Conservation (phyloP, 306 rosid species). For the Fagus sylvatica region DNA sequence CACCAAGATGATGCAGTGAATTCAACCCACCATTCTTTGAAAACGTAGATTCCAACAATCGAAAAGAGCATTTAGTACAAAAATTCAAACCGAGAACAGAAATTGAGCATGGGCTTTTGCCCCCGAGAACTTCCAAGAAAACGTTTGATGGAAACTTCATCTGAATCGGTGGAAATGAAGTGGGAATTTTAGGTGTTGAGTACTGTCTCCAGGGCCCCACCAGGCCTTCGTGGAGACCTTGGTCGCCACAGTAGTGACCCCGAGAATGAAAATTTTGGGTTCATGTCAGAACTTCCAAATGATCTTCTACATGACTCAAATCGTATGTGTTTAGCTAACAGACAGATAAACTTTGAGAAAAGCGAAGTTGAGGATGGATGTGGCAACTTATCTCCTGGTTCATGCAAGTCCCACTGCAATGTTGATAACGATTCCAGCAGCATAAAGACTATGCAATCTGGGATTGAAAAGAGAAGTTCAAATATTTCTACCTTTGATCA, state of each 20-base stretch:
- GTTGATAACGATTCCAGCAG: conserved; percentile 28
- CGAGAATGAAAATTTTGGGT: conserved; percentile 5
- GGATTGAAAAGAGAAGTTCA: conserved; percentile 1
- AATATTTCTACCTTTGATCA: conserved; percentile 12
- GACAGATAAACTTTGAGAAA: conserved; percentile 12
- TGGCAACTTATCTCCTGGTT: conserved; percentile 19
- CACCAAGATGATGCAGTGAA: conserved; percentile 30
- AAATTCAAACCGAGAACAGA: conserved; percentile 22
- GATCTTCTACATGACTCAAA: conserved; percentile 7
- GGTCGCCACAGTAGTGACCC: conserved; percentile 17
- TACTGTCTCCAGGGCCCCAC: conserved; percentile 8
- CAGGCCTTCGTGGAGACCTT: conserved; percentile 14
- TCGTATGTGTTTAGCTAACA: not conserved
- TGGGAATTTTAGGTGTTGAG: conserved; percentile 17
- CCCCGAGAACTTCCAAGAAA: conserved; percentile 9
- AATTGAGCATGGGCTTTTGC: too few relatives aligned
- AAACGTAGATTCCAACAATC: conserved; percentile 23
- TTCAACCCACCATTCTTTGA: conserved; percentile 5
- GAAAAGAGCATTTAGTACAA: too few relatives aligned
- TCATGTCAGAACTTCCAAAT: conserved; percentile 9
- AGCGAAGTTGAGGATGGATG: conserved; percentile 25
- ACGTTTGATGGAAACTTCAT: conserved; percentile 14
- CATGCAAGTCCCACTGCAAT: conserved; percentile 14
- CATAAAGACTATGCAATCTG: conserved; percentile 22
- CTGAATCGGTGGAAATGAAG: conserved; percentile 28